Evolutionary conservation across 352 stramenopile genomes (phyloP).

Genomic region (Phytophthora macrochlamydospora): DNA sequence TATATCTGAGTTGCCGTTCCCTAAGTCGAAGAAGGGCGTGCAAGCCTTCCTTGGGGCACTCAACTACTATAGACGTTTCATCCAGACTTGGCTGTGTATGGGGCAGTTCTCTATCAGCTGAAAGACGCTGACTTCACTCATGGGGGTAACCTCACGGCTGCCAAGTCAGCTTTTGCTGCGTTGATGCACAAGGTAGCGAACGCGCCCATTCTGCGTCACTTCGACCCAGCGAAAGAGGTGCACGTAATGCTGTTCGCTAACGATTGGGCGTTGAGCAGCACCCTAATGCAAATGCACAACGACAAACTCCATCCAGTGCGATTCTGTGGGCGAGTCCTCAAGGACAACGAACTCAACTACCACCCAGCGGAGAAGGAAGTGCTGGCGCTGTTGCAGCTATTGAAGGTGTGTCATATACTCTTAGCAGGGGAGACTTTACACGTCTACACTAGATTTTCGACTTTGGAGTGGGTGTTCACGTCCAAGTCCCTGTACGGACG

Average conservation of each 20-base stretch:
- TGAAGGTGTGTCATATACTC: neutral
- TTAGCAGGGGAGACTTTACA: neutral
- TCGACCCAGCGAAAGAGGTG: neutral
- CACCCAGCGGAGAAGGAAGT: slow-evolving; percentile 7
- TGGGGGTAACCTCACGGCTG: neutral
- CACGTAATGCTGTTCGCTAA: neutral
- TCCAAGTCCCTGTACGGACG: neutral
- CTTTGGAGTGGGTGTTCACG: neutral
- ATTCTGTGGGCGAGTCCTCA: slow-evolving; percentile 7
- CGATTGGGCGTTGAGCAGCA: neutral
- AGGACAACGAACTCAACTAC: neutral
- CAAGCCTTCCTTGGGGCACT: neutral
- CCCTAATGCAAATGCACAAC: neutral
- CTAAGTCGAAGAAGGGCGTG: neutral
- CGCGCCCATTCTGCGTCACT: neutral
- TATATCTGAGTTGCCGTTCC: neutral
- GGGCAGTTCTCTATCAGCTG: neutral
- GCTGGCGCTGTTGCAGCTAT: neutral
- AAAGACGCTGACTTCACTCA: neutral
- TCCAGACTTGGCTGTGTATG: neutral
- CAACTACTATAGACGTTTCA: neutral
- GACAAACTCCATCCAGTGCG: neutral
- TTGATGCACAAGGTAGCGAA: neutral
- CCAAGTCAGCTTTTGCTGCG: neutral
- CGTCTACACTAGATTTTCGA: neutral